Conservation (phyloP, 2,329 filamentous ascomycete genomes). For the Parastagonospora avenae region DNA sequence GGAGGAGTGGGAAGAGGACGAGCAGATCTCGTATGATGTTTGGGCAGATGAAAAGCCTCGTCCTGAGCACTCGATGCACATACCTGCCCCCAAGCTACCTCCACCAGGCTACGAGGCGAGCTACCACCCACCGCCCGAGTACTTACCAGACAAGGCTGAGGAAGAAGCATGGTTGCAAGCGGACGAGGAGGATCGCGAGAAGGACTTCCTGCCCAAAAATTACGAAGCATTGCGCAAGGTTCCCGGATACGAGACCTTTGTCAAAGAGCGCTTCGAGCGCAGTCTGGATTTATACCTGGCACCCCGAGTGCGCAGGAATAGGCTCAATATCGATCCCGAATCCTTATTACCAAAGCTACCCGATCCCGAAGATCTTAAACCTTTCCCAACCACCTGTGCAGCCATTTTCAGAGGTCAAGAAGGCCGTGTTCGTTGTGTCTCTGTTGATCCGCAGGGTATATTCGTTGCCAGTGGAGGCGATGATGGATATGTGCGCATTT, state of each 20-base stretch:
- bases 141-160: slow-evolving; percentile 85
- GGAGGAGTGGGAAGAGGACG: slow-evolving; percentile 73
- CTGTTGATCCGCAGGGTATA: slow-evolving; percentile 82
- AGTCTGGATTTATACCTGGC: slow-evolving; percentile 95
- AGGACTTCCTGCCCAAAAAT: slow-evolving; percentile 82
- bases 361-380: slow-evolving; percentile 88
- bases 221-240: slow-evolving; percentile 87
- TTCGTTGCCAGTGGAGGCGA: slow-evolving; percentile 93
- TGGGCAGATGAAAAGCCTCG: slow-evolving; percentile 91
- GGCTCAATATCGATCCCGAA: slow-evolving; percentile 94
- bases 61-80: slow-evolving; percentile 88
- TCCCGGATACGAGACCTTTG: slow-evolving; percentile 84
- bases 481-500: slow-evolving; percentile 89
- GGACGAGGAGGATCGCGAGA: slow-evolving; percentile 89
- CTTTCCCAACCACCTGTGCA: slow-evolving; percentile 89
- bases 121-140: slow-evolving; percentile 95
- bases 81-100: slow-evolving; percentile 89
- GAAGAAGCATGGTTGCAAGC: slow-evolving; percentile 81
- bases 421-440: slow-evolving; percentile 81
- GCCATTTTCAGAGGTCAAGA: slow-evolving; percentile 88
- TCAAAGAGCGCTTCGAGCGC: slow-evolving; percentile 95
- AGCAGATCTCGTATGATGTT: slow-evolving; percentile 80
- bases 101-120: slow-evolving; percentile 94
- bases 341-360: slow-evolving; percentile 92
- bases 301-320: slow-evolving; percentile 87